These are phyloP conservation scores for Endoconidiophora laricicola DNA, from an alignment of 2,329 filamentous ascomycete genomes.

Conservation along the genomic window DNA sequence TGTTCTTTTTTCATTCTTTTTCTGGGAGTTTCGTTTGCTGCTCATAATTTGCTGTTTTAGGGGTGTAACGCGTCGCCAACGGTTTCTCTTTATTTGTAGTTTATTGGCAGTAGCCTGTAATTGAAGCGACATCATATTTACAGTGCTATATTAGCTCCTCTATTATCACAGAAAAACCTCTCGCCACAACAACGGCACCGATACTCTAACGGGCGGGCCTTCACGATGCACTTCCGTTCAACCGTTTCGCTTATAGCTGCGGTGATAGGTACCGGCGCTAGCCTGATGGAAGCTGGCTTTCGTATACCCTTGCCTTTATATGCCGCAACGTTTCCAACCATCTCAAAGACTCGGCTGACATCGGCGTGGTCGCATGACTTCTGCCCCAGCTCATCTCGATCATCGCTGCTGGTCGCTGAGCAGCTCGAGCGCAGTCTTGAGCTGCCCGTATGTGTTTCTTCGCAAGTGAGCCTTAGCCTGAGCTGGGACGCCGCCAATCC, in stretches of 20 bases:
- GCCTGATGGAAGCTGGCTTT: slow-evolving; percentile 5
- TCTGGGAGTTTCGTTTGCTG: too few relatives aligned
- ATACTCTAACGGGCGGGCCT: not conserved
- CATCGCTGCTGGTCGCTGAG: not conserved
- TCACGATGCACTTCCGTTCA: slow-evolving; percentile 7
- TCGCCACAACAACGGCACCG: too few relatives aligned
- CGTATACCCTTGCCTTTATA: slow-evolving; percentile 1
- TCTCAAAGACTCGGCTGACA: not conserved
- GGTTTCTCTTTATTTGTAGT: too few relatives aligned
- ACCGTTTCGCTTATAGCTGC: slow-evolving; percentile 7
- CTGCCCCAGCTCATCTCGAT: not conserved
- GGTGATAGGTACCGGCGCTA: slow-evolving; percentile 6
- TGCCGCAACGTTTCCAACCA: not conserved
- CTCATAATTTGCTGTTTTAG: too few relatives aligned
- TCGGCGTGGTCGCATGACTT: slow-evolving; percentile 2
- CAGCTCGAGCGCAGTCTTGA: not conserved
- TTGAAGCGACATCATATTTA: too few relatives aligned
- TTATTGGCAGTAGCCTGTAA: too few relatives aligned
- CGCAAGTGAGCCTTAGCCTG: slow-evolving; percentile 5
- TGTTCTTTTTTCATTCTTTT: not conserved
- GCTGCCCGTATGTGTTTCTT: not conserved
- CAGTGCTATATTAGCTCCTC: too few relatives aligned
- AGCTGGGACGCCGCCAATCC: slow-evolving; percentile 2
- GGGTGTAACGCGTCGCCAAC: too few relatives aligned
- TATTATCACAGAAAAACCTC: too few relatives aligned